Percentiles rank a stretch among this genome's conserved stretches.
Conservation (phyloP, 805 yeast species). For the Kazachstania kunashirensis region DNA sequence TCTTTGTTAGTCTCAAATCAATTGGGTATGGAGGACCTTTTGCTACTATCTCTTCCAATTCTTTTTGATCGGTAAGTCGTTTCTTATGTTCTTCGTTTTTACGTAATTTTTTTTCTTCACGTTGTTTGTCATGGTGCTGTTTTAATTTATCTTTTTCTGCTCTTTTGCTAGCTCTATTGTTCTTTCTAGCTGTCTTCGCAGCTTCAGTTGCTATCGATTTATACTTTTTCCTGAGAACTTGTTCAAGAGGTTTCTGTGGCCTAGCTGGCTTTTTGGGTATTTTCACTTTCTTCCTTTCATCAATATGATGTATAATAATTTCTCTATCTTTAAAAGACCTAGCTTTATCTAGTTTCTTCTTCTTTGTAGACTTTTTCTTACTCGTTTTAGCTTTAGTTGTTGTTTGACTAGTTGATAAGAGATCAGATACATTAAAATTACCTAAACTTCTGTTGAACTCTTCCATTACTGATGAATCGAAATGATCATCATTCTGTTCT, state of each 20-base stretch:
- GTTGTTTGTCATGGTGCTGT: conserved; percentile 9
- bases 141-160: conserved; percentile 10
- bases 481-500: conserved; percentile 25
- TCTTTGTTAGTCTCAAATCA: conserved; percentile 24
- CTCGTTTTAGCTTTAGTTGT: neutral
- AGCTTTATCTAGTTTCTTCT: conserved; percentile 2
- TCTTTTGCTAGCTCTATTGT: conserved; percentile 15
- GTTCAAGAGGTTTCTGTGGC: conserved; percentile 11
- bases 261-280: conserved; percentile 9
- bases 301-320: conserved; percentile 10
- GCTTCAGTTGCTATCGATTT: conserved; percentile 18
- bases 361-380: conserved; percentile 1
- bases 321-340: conserved; percentile 8
- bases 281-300: conserved; percentile 3
- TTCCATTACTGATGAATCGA: conserved; percentile 20
- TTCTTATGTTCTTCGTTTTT: conserved; percentile 17
- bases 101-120: conserved; percentile 16
- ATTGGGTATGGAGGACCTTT: conserved; percentile 29
- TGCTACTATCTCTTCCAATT: conserved; percentile 25
- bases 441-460: conserved; percentile 23
- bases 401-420: neutral
- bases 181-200: conserved; percentile 23
- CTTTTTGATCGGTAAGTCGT: conserved; percentile 19
- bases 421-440: conserved; percentile 7
- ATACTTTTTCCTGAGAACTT: conserved; percentile 15